Percentiles rank a stretch among this genome's conserved stretches.
phyloP scores from a whole-genome alignment of 2,329 filamentous ascomycete species.

The Penicillium sp. region DNA sequence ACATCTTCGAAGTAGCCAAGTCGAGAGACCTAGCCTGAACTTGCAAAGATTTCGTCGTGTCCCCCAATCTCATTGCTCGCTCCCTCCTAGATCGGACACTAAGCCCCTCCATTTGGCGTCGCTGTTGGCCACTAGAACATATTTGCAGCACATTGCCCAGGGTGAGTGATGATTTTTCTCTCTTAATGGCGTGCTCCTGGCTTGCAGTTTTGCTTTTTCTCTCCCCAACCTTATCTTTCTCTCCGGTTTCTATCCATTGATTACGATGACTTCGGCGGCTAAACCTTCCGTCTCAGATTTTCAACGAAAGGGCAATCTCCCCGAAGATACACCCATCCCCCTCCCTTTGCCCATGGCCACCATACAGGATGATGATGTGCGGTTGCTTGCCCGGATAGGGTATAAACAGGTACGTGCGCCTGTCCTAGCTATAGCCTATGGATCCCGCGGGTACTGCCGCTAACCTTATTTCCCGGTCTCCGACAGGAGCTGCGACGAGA shows the following conservation, averaged over 20 bases:
- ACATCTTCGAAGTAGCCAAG: neutral
- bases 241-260: slow-evolving; percentile 3
- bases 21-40: neutral
- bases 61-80: slow-evolving; percentile 21
- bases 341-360: slow-evolving; percentile 36
- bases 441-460: neutral
- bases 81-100: slow-evolving; percentile 12
- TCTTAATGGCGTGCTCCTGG: slow-evolving; percentile 6
- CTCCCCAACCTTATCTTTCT: slow-evolving; percentile 6
- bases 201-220: slow-evolving; percentile 11
- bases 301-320: slow-evolving; percentile 5
- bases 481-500: slow-evolving; percentile 61
- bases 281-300: slow-evolving; percentile 13
- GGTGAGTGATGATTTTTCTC: slow-evolving; percentile 10
- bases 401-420: slow-evolving; percentile 60
- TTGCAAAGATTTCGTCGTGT: slow-evolving; percentile 1
- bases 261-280: slow-evolving; percentile 19
- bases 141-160: slow-evolving; percentile 8
- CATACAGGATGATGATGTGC: slow-evolving; percentile 61
- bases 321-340: neutral
- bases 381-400: slow-evolving; percentile 61
- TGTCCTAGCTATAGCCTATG: neutral
- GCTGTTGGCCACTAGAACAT: slow-evolving; percentile 16
- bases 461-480: slow-evolving; percentile 8
- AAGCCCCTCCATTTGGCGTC: slow-evolving; percentile 22